A percentile compares a stretch with the other conserved stretches of the same genome.
Evolutionary conservation across 257 asterid species (phyloP).

Genomic region (Jacaranda mimosifolia): DNA sequence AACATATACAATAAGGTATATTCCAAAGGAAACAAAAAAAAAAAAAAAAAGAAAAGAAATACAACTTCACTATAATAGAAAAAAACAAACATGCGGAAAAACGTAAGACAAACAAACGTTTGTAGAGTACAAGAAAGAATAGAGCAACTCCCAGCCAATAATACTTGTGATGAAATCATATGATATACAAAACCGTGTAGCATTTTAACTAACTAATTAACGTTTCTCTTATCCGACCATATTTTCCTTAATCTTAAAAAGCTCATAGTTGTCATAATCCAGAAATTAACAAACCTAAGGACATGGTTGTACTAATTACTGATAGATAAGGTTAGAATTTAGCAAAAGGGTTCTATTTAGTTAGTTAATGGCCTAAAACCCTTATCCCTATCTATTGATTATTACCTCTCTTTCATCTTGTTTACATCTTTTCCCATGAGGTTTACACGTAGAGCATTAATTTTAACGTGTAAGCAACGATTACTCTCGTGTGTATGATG

Average conservation of each 20-base stretch:
- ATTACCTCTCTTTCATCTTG: slow-evolving; percentile 40
- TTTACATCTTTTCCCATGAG: slow-evolving; percentile 4
- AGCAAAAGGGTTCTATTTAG: not conserved
- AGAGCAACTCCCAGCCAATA: not conserved
- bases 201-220: slow-evolving; percentile 19
- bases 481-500: slow-evolving; percentile 19
- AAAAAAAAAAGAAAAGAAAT: not conserved
- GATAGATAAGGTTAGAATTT: slow-evolving; percentile 31
- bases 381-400: slow-evolving; percentile 23
- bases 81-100: slow-evolving; percentile 8
- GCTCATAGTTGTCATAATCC: slow-evolving; percentile 2
- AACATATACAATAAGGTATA: not conserved
- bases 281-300: slow-evolving; percentile 12
- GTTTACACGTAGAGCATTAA: slow-evolving; percentile 41
- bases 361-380: slow-evolving; percentile 32
- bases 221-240: slow-evolving; percentile 14
- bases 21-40: not conserved
- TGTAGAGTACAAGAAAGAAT: slow-evolving; percentile 32
- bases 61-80: not conserved
- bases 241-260: slow-evolving; percentile 23
- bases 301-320: not conserved
- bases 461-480: slow-evolving; percentile 52
- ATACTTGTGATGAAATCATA: not conserved
- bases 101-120: slow-evolving; percentile 12
- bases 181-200: slow-evolving; percentile 15